These are phyloP conservation scores for Helotiales sp. DNA, from an alignment of 2,329 filamentous ascomycete species.

Conservation along the genomic window DNA sequence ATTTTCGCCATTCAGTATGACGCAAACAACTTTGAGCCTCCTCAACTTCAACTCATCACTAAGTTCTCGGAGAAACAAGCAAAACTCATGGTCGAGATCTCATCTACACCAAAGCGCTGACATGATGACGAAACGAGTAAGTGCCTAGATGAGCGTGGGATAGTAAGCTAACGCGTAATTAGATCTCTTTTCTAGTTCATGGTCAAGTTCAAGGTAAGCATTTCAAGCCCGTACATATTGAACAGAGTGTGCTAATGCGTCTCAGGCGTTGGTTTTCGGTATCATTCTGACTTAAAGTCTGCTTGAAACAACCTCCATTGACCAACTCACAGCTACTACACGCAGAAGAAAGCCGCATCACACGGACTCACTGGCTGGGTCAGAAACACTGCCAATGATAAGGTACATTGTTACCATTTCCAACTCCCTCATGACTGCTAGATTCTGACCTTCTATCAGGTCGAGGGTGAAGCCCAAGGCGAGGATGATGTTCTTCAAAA, in stretches of 20 bases:
- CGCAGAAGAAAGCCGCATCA: slow-evolving; percentile 50
- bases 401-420: slow-evolving; percentile 40
- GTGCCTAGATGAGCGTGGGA: background rate
- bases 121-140: slow-evolving; percentile 13
- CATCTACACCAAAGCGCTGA: background rate
- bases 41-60: too few species aligned
- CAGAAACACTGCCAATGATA: slow-evolving; percentile 56
- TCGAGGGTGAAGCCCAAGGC: slow-evolving; percentile 88
- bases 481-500: slow-evolving; percentile 61
- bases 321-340: slow-evolving; percentile 47
- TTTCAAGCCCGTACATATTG: background rate
- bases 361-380: slow-evolving; percentile 61
- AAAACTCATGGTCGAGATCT: background rate
- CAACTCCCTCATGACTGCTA: background rate
- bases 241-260: background rate
- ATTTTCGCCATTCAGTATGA: too few species aligned
- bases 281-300: background rate
- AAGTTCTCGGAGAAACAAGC: too few species aligned
- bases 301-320: background rate
- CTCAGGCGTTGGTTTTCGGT: slow-evolving; percentile 26
- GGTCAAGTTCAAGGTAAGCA: slow-evolving; percentile 71
- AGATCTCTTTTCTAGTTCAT: slow-evolving; percentile 66
- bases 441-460: slow-evolving; percentile 49
- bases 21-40: too few species aligned
- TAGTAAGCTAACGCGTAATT: background rate